Base-by-base conservation (phyloP, 148 eudicot species). In the Amaranthus hypochondriacus region DNA sequence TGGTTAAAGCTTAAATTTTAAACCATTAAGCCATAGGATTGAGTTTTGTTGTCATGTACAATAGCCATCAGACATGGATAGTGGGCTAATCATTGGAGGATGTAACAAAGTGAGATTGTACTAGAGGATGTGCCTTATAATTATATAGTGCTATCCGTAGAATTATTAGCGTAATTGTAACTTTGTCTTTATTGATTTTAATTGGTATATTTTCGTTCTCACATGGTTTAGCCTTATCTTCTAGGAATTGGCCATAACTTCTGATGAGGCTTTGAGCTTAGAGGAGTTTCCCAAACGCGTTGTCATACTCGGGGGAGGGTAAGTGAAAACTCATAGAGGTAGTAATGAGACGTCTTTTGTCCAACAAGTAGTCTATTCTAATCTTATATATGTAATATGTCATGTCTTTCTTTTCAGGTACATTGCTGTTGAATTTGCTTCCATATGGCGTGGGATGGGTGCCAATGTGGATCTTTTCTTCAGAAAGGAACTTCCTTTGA, bases 391-490 rank as follows among this genome's bases (percentile, higher is more conserved):
- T 60, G 2, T 67, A 68, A 4, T 28, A 28, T 58, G 49, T 65
- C 51, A 18, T 66, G 14, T 42, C 47, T 3, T 15, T 48, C 48
- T 65, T 21, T 77, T 56, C 72, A 95, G 98, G 87, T 95, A 95
- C 76, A 95, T 95, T 75, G 96, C 99, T 86, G 96, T 95, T 85
- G 99, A 95, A 84, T 95, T 95, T 82, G 99, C 97, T 86, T 92
- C 99, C 62, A 95, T 95, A 78, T 95, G 99, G 99, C 89, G 97
- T 53, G 99, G 99, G 68, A 92, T 95, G 97, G 99, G 99, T 52
- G 81, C 86, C 67, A 86, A 86, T 3, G 99, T 95, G 42, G 89
- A 92, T 81, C 82, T 95, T 28, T 87, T 67, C 69, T 95, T 83
- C 85, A 89, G 99, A 79, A 90, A 80, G 84, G 99, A 95, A 80